Evolutionary conservation across 352 stramenopile genomes (phyloP), one percentile per base, ranked within the genome.

Genomic region (Phytophthora rubi): DNA sequence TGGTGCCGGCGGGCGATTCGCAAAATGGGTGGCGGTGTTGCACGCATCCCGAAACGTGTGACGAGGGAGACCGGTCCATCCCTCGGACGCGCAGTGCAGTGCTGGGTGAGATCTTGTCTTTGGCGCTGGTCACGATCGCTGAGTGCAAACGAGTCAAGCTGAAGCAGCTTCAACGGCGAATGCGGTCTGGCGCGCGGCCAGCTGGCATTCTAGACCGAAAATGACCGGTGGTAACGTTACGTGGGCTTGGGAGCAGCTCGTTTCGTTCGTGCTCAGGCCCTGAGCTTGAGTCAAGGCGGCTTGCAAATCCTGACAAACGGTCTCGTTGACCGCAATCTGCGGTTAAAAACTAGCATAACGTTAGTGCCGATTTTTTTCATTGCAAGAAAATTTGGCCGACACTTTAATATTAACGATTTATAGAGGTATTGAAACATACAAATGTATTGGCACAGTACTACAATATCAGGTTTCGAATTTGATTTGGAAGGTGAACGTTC

Each of bases 41-140:
- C 18, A 6, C n/a, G 45, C 13, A 23, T 70, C 55, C 63, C 49
- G 62, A 56, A 68, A 62, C 23, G 53, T 54, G 56, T 62, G 55
- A 63, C 56, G 47, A 55, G 51, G 26, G 51, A 42, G 35, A 4
- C 7, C 55, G 23, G 42, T 59, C 13, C 48, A 48, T 44, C 26
- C 26, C 26, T 30, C 26, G 26, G 3, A 4, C 26, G 26, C 26
- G 18, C 52, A 60, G 56, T 16, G 52, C 42, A 30, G 52, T 73
- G 58, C 32, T 71, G 66, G 66, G 49, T 73, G 33, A 49, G 13
- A 4, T 52, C 65, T 68, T 68, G 53, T 73, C 60, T 69, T 69
- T 73, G 35, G 35, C 47, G 66, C 66, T 73, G 65, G 52, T 54
- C 65, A 71, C 7, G 23, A 35, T 16, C 15, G 7, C 8, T 16